Percentiles rank a stretch among this genome's conserved stretches.
These are phyloP conservation scores for Tulasnella sp. DNA, from an alignment of 768 basidiomycete species.

Conservation along the genomic window DNA sequence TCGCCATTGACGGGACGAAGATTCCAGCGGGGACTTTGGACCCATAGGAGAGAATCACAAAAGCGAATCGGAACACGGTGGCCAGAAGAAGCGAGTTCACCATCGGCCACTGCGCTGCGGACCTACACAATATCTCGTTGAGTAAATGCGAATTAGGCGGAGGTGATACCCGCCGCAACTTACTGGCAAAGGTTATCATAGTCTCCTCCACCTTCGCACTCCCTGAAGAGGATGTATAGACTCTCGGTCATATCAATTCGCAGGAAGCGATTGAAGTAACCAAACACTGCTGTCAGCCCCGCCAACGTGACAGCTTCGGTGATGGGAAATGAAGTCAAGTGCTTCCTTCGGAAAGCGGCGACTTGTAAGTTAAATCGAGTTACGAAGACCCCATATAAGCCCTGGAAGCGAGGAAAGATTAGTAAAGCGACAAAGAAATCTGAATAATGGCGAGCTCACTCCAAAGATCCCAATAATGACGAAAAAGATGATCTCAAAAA, in stretches of 20 bases:
- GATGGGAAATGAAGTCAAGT: constrained; percentile 71
- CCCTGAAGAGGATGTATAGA: constrained; percentile 87
- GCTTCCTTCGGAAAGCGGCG: constrained; percentile 86
- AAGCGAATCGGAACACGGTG: constrained; percentile 71
- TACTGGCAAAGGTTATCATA: constrained; percentile 93
- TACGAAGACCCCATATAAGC: constrained; percentile 92
- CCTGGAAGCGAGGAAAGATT: constrained; percentile 37
- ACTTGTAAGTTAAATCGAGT: constrained; percentile 96
- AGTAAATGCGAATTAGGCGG: background rate
- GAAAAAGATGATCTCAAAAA: constrained; percentile 96
- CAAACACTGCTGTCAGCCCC: constrained; percentile 78
- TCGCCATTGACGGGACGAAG: constrained; percentile 98
- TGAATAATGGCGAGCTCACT: constrained; percentile 36
- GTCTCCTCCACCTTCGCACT: constrained; percentile 89
- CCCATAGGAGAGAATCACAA: constrained; percentile 90
- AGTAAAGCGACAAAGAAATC: background rate
- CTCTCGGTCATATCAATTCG: constrained; percentile 97
- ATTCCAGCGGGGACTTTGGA: constrained; percentile 96
- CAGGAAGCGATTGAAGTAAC: constrained; percentile 89
- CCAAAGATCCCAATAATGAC: constrained; percentile 93
- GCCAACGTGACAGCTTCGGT: constrained; percentile 84
- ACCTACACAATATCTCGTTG: constrained; percentile 34
- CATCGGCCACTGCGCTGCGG: constrained; percentile 87
- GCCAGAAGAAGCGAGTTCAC: constrained; percentile 87
- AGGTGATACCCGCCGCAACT: constrained; percentile 25